These are phyloP conservation scores for Endoconidiophora laricicola DNA, from an alignment of 2,329 filamentous ascomycete genomes.

Conservation along the genomic window DNA sequence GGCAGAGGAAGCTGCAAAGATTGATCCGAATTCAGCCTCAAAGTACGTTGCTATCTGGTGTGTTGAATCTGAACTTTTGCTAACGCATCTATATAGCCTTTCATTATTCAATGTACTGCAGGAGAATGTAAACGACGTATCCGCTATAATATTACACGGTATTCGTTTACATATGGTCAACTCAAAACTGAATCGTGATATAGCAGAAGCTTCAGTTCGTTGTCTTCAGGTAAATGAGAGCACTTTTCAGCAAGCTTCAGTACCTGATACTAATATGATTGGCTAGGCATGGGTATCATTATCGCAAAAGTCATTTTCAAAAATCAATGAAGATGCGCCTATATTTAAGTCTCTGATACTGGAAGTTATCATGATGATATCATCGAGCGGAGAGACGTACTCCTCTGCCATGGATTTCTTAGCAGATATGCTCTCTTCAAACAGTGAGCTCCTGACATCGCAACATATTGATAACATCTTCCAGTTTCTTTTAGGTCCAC, in stretches of 20 bases:
- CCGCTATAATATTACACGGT: slow-evolving; percentile 24
- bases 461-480: slow-evolving; percentile 41
- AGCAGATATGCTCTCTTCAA: slow-evolving; percentile 47
- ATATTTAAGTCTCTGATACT: slow-evolving; percentile 35
- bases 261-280: slow-evolving; percentile 7
- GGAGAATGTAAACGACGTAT: slow-evolving; percentile 25
- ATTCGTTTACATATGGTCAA: slow-evolving; percentile 18
- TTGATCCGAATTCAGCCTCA: slow-evolving; percentile 44
- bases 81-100: slow-evolving; percentile 18
- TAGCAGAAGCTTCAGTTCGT: slow-evolving; percentile 38
- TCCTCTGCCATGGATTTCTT: slow-evolving; percentile 46
- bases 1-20: slow-evolving; percentile 50
- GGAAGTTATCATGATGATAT: slow-evolving; percentile 32
- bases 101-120: slow-evolving; percentile 25
- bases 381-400: slow-evolving; percentile 39
- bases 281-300: slow-evolving; percentile 13
- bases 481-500: slow-evolving; percentile 41
- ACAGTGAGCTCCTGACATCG: slow-evolving; percentile 42
- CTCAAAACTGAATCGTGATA: slow-evolving; percentile 17
- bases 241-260: slow-evolving; percentile 1
- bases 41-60: slow-evolving; percentile 24
- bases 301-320: slow-evolving; percentile 14
- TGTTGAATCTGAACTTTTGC: slow-evolving; percentile 16
- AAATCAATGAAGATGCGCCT: neutral
- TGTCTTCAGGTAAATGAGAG: slow-evolving; percentile 38